phyloP scores from a whole-genome alignment of 768 basidiomycete species.

The Auricularia auricula-judae region DNA sequence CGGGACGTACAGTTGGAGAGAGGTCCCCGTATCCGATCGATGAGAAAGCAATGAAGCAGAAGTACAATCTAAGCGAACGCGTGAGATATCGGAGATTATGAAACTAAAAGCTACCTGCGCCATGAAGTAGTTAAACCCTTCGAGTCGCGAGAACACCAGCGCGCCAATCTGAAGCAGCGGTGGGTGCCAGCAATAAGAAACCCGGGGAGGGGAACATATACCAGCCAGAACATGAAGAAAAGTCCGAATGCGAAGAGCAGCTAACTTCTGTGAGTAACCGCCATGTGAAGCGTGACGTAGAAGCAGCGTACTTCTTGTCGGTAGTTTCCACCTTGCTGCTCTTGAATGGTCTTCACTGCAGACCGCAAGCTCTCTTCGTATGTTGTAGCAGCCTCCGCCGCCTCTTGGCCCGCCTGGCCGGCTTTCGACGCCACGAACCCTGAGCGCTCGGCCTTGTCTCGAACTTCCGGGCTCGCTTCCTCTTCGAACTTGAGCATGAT shows the following conservation, averaged over 20 bases:
- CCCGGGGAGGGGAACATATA: background rate
- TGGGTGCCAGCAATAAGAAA: background rate
- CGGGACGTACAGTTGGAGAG: background rate
- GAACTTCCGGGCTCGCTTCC: background rate
- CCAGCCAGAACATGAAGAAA: background rate
- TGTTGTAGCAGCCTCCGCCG: background rate
- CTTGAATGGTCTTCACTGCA: background rate
- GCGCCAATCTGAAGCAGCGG: background rate
- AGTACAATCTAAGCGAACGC: background rate
- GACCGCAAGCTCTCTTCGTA: background rate
- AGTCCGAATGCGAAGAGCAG: background rate
- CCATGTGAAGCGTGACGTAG: background rate
- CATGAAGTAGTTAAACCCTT: background rate
- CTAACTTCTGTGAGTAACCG: background rate
- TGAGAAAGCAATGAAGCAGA: background rate
- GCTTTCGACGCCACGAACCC: background rate
- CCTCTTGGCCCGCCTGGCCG: background rate
- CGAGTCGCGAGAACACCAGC: background rate
- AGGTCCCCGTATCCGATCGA: background rate
- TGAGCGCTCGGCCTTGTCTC: background rate
- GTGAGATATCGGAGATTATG: background rate
- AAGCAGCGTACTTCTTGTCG: background rate
- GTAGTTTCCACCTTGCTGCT: background rate
- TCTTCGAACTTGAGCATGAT: background rate
- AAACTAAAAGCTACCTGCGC: background rate